Base-by-base conservation (phyloP, 495 filamentous ascomycete genomes). In the Apodospora peruviana region DNA sequence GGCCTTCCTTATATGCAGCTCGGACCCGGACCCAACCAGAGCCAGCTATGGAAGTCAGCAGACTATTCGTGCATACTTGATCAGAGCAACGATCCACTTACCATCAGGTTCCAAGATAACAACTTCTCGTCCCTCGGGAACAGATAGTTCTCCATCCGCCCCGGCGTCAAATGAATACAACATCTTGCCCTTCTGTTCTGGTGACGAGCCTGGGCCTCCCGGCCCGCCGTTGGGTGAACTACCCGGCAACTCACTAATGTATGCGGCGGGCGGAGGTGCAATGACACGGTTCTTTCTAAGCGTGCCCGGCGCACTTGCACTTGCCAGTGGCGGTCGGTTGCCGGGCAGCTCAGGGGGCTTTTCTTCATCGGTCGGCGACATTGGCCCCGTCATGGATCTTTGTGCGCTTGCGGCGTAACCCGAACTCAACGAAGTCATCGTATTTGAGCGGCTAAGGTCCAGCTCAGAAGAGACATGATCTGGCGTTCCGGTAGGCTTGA, bases 371-470 rank as follows among this genome's bases (percentile, higher is more conserved):
- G 74, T 66, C 5, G 76, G 70, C 4, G 78, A 66, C 40, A 75
- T 75, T 4, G 73, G 64, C 1, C 75, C 81, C 0, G 86, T 84
- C 40, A 90, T 76, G 0, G 86, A 90, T 45, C 88, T 76, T 50
- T 86, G 77, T 5, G 86, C 85, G 55, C 84, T 90, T 27, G 86
- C 81, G 9, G 87, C 87, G 59, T 93, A 95, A 9, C 88, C 89
- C 0, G 93, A 96, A 64, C 86, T 91, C 21, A 94, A 69, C 19
- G 90, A 95, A 55, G 85, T 95, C 86, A 96, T 90, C 1, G 93
- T 98, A 60, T 95, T 88, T 52, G 83, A 85, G 24, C 94, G 79
- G 41, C 76, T 86, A 17, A 97, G 74, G 9, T 75, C 60, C 18
- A 77, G 58, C 55, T 81, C 77, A 17, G 73, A 60, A 49, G 27